A percentile compares a stretch with the other conserved stretches of the same genome.
These are phyloP conservation scores for Royoungia palumana DNA, from an alignment of 768 basidiomycete genomes.

Conservation along the genomic window DNA sequence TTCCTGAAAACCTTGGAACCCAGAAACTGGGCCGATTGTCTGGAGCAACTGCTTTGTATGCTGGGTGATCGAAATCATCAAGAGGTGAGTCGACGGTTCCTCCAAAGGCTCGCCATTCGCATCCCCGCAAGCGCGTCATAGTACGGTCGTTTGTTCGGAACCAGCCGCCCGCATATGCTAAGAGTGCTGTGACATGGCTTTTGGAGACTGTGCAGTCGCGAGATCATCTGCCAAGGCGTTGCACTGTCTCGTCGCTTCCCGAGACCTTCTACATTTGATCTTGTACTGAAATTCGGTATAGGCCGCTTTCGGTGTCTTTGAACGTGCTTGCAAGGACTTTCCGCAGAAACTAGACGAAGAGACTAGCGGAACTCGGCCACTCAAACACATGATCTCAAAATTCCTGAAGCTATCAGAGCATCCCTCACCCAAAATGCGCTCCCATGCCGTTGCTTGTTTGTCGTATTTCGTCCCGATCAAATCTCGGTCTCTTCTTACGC, in stretches of 20 bases:
- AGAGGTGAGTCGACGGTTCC: conserved; percentile 59
- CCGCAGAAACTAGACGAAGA: conserved; percentile 93
- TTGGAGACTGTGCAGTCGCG: no score
- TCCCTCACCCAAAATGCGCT: conserved; percentile 81
- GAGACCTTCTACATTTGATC: background rate
- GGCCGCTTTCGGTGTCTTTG: conserved; percentile 92
- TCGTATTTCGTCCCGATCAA: conserved; percentile 89
- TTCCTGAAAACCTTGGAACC: conserved; percentile 87
- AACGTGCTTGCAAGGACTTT: conserved; percentile 96
- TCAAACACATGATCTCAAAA: conserved; percentile 96
- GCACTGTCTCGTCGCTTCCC: background rate
- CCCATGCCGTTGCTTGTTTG: conserved; percentile 90
- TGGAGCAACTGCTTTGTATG: conserved; percentile 77
- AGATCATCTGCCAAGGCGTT: no score
- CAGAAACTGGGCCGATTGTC: conserved; percentile 92
- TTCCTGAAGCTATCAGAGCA: conserved; percentile 89
- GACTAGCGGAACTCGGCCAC: conserved; percentile 83
- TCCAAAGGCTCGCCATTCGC: background rate
- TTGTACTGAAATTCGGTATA: conserved; percentile 28
- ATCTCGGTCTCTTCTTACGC: conserved; percentile 84
- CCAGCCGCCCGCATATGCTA: no score
- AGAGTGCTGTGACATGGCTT: no score
- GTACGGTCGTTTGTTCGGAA: no score
- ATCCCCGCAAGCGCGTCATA: background rate
- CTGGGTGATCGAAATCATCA: conserved; percentile 79